Evolutionary conservation across 2,329 filamentous ascomycete genomes (phyloP), one percentile per base, ranked within the genome.

Genomic region (Blastomyces emzantsi): DNA sequence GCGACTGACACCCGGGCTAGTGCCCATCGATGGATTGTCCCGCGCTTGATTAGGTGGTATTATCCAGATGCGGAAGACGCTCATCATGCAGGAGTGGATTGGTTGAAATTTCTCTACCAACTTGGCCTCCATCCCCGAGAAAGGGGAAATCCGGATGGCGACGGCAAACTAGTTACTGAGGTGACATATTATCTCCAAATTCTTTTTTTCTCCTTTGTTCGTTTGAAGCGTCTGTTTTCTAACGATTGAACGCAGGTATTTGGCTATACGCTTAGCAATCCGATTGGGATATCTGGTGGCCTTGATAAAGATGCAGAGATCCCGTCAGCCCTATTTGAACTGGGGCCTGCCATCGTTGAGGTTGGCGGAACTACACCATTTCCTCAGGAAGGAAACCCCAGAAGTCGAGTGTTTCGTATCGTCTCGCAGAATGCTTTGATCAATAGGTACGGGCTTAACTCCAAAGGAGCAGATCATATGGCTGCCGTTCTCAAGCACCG

Each of bases 381-480:
- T n/a, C 88, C 93, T 0, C 94, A 99, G 74, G 83, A 84, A 6
- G 94, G 94, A 8, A 99, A 99, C 76, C 87, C 90, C 0, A 88
- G 86, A 69, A 92, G 93, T 1, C 86, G 94, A 67, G 90, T 97
- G 33, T 99, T 96, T 78, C 86, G 94, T 28, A 79, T 97, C 6
- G 88, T 90, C 0, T 87, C 85, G 41, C 85, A 96, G 67, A 88
- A 95, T 68, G 92, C 90, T 19, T 82, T 99, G 74, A 90, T 99
- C 75, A 99, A 99, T 76, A 87, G 94, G 47, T 99, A 97, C 77
- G 94, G 94, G 0, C 85, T 99, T 70, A 97, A 97, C 78, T 96
- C 90, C 15, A 84, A 88, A 65, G 94, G 94, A 25, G 92, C 92
- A 1, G 93, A 96, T 72, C 85, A 88, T 70, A 89, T 97, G 77